These are phyloP conservation scores for Leishmania guyanensis DNA, from an alignment of 208 protist genomes.

Conservation along the genomic window DNA sequence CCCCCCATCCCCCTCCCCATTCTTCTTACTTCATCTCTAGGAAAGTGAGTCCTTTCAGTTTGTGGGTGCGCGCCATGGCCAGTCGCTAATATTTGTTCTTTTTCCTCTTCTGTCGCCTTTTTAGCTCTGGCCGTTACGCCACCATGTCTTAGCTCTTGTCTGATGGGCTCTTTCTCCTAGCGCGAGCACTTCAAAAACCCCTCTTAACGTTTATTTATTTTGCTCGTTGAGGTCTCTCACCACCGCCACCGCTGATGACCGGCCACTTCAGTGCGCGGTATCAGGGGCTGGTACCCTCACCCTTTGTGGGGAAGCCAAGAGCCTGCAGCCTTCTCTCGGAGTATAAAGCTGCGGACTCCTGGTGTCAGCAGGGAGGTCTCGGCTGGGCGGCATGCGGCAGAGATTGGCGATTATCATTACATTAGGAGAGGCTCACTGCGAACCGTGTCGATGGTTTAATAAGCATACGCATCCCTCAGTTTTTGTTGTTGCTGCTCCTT, in stretches of 20 bases:
- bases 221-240: no score
- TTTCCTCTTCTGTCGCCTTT: not conserved
- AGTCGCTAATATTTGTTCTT: not conserved
- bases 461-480: not conserved
- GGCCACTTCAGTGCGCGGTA: not conserved
- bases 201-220: not conserved
- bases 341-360: not conserved
- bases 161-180: not conserved
- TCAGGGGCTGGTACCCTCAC: not conserved
- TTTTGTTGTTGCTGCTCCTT: no score
- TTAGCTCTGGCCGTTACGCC: not conserved
- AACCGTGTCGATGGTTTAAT: not conserved
- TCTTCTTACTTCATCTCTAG: not conserved
- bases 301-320: not conserved
- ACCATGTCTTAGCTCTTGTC: not conserved
- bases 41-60: not conserved
- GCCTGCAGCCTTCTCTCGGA: not conserved
- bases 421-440: not conserved
- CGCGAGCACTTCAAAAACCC: not conserved
- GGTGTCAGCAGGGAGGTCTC: not conserved
- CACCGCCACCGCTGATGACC: not conserved
- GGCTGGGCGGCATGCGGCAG: not conserved
- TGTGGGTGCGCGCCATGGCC: not conserved
- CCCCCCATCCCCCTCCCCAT: not conserved
- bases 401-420: not conserved